A percentile compares a stretch with the other conserved stretches of the same genome.
Evolutionary conservation across 2,329 filamentous ascomycete species (phyloP).

Genomic region (Fonsecaea monophora): DNA sequence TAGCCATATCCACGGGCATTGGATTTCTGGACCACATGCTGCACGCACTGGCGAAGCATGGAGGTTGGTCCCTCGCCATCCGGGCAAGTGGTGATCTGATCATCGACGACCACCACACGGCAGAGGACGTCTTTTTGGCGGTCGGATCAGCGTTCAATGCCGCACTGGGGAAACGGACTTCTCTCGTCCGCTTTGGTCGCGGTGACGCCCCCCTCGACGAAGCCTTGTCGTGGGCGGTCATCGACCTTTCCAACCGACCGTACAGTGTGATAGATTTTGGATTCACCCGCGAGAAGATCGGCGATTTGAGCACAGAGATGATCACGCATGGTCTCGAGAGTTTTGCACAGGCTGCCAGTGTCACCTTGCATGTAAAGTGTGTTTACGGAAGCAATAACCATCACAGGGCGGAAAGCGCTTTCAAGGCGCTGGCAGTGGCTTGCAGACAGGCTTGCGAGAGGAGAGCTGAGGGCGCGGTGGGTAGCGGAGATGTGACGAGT

Average conservation of each 20-base stretch:
- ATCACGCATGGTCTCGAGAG: slow-evolving; percentile 93
- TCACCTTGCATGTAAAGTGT: slow-evolving; percentile 96
- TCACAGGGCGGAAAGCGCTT: slow-evolving; percentile 93
- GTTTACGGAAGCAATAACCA: slow-evolving; percentile 92
- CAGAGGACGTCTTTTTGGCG: slow-evolving; percentile 92
- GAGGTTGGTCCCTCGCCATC: slow-evolving; percentile 87
- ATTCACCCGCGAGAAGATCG: slow-evolving; percentile 88
- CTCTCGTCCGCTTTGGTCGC: slow-evolving; percentile 86
- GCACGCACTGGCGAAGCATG: slow-evolving; percentile 93
- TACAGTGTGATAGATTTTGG: slow-evolving; percentile 84
- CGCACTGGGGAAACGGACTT: slow-evolving; percentile 77
- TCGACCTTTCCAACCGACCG: slow-evolving; percentile 92
- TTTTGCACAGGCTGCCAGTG: slow-evolving; percentile 86
- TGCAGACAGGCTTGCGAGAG: slow-evolving; percentile 76
- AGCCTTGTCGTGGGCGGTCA: slow-evolving; percentile 88
- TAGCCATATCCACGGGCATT: slow-evolving; percentile 89
- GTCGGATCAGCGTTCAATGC: slow-evolving; percentile 83
- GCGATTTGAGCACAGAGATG: slow-evolving; percentile 94
- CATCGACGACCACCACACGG: slow-evolving; percentile 98
- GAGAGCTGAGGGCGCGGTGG: slow-evolving; percentile 76
- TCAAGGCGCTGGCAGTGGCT: slow-evolving; percentile 93
- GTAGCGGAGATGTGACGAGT: slow-evolving; percentile 88
- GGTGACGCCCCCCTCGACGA: slow-evolving; percentile 96
- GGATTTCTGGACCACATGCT: slow-evolving; percentile 99
- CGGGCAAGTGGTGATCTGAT: slow-evolving; percentile 87